Evolutionary conservation across 2,329 filamentous ascomycete species (phyloP).

Genomic region (Zalaria obscura): DNA sequence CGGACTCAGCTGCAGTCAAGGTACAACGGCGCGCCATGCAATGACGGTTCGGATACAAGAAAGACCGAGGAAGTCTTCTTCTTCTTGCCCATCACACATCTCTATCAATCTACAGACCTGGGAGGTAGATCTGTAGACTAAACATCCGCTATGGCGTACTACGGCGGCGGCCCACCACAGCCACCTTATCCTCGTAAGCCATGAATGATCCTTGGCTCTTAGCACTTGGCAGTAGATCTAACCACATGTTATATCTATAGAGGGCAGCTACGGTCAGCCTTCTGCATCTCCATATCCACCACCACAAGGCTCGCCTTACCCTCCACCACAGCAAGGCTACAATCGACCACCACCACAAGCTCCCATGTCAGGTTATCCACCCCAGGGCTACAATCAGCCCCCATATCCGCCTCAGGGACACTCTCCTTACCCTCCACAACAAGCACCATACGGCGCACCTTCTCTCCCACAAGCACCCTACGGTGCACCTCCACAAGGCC

Average conservation of each 20-base stretch:
- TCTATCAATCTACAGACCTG: too few relatives aligned
- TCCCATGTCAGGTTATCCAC: constrained; percentile 1
- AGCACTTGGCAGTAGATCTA: background rate
- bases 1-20: too few relatives aligned
- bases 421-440: constrained; percentile 8
- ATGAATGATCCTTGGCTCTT: background rate
- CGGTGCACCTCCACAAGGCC: constrained; percentile 5
- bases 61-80: too few relatives aligned
- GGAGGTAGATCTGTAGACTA: too few relatives aligned
- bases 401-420: constrained; percentile 6
- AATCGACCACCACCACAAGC: constrained; percentile 4
- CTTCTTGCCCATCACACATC: too few relatives aligned
- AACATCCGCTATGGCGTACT: background rate
- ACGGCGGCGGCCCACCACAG: background rate
- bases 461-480: constrained; percentile 11
- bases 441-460: constrained; percentile 12
- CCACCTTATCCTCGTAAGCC: background rate
- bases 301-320: constrained; percentile 1
- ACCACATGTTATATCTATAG: background rate
- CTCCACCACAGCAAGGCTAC: constrained; percentile 5
- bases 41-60: too few relatives aligned
- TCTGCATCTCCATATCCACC: constrained; percentile 1
- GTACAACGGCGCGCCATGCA: too few relatives aligned
- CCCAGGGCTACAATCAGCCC: constrained; percentile 2
- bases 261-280: background rate